A percentile compares a stretch with the other conserved stretches of the same genome.
Conservation (phyloP, 164 flowering plant genomes). For the Platanus orientalis region DNA sequence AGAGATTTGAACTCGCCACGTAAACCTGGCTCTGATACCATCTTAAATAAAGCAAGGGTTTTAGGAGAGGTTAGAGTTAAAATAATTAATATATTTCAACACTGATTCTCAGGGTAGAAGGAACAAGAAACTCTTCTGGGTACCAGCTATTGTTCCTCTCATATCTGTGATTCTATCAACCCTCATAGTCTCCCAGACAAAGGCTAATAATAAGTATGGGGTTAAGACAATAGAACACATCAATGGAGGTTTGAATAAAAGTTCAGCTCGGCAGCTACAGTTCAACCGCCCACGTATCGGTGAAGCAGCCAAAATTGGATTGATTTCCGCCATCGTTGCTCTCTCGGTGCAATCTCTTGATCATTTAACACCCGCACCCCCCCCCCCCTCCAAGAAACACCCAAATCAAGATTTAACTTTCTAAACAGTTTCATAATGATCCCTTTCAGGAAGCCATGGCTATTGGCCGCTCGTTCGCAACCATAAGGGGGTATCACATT, state of each 20-base stretch:
- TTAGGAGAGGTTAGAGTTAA: too few relatives aligned
- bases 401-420: conserved; percentile 4
- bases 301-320: conserved; percentile 57
- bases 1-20: too few relatives aligned
- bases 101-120: conserved; percentile 47
- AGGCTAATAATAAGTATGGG: conserved; percentile 73
- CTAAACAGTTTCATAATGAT: neutral
- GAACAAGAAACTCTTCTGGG: conserved; percentile 77
- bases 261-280: conserved; percentile 48
- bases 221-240: conserved; percentile 66
- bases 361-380: too few relatives aligned
- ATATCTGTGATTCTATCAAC: conserved; percentile 70
- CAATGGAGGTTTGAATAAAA: conserved; percentile 67
- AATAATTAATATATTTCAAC: too few relatives aligned
- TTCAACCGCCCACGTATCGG: conserved; percentile 46
- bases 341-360: conserved; percentile 45
- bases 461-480: conserved; percentile 79
- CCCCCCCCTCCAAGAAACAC: too few relatives aligned
- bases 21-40: too few relatives aligned
- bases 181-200: conserved; percentile 49
- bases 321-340: conserved; percentile 60
- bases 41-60: too few relatives aligned
- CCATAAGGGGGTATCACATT: conserved; percentile 69
- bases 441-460: conserved; percentile 80
- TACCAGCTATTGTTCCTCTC: conserved; percentile 80